These are phyloP conservation scores for Gossypium laxum DNA, from an alignment of 441 rosid genomes.

Conservation along the genomic window DNA sequence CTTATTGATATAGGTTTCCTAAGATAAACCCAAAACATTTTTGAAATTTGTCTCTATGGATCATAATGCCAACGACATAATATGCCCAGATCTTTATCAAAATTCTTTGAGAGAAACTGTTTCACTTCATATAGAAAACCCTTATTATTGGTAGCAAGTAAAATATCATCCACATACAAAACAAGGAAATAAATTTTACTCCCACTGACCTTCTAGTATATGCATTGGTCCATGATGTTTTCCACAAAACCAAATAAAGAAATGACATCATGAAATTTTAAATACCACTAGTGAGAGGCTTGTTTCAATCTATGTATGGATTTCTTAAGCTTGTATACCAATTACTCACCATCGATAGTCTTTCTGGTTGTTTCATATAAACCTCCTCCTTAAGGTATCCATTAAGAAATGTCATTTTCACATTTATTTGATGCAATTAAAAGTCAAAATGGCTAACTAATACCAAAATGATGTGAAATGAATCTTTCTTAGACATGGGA, in stretches of 20 bases:
- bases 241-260: too few species aligned
- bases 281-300: background rate
- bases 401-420: background rate
- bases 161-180: background rate
- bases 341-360: too few species aligned
- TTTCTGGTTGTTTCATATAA: too few species aligned
- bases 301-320: background rate
- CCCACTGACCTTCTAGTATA: background rate
- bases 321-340: background rate
- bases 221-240: too few species aligned
- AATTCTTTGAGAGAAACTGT: too few species aligned
- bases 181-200: background rate
- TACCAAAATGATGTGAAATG: background rate
- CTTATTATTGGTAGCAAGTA: background rate
- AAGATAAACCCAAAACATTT: background rate
- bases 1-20: background rate
- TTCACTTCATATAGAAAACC: background rate
- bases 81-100: background rate
- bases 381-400: too few species aligned
- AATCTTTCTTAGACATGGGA: background rate
- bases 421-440: background rate
- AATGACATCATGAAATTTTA: too few species aligned
- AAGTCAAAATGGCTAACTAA: background rate
- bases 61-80: background rate
- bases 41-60: background rate